Percentiles rank a stretch among this genome's conserved stretches.
phyloP scores from a whole-genome alignment of 345 rosid species.

The Pistacia integerrima region DNA sequence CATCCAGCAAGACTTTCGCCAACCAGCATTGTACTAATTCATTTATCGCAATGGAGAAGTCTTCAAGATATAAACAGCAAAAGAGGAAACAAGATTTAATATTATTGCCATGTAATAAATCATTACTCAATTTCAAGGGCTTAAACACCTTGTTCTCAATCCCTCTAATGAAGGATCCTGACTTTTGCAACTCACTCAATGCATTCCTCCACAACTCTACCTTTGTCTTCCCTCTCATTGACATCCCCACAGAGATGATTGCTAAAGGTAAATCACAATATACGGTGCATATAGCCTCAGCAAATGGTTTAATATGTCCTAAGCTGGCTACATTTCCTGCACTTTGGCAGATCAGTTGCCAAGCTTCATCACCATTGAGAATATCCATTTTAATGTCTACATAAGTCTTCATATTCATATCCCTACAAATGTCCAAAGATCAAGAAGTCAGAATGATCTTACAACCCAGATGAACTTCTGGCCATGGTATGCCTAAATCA shows the following conservation, averaged over 20 bases:
- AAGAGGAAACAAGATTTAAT: slow-evolving; percentile 45
- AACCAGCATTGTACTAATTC: slow-evolving; percentile 46
- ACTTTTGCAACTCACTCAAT: slow-evolving; percentile 31
- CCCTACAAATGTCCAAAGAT: slow-evolving; percentile 21
- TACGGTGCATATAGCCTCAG: too few species aligned
- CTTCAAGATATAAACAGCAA: slow-evolving; percentile 47
- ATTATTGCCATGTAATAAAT: slow-evolving; percentile 19
- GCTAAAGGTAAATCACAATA: slow-evolving; percentile 48
- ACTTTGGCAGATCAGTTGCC: too few species aligned
- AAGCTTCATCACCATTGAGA: too few species aligned
- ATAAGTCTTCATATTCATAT: slow-evolving; percentile 31
- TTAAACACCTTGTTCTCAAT: slow-evolving; percentile 38
- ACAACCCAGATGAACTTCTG: neutral
- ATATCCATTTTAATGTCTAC: slow-evolving; percentile 13
- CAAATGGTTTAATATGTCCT: slow-evolving; percentile 17
- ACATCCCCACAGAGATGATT: slow-evolving; percentile 38
- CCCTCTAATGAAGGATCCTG: slow-evolving; percentile 27
- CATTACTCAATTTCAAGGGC: slow-evolving; percentile 46
- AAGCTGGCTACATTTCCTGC: too few species aligned
- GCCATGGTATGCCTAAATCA: slow-evolving; percentile 26
- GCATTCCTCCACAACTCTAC: slow-evolving; percentile 41
- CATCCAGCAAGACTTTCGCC: slow-evolving; percentile 25
- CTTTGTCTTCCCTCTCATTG: slow-evolving; percentile 21
- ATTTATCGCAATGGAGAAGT: slow-evolving; percentile 32
- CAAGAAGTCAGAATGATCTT: slow-evolving; percentile 33